phyloP scores from a whole-genome alignment of 768 basidiomycete genomes.

The Steccherinum ochraceum region DNA sequence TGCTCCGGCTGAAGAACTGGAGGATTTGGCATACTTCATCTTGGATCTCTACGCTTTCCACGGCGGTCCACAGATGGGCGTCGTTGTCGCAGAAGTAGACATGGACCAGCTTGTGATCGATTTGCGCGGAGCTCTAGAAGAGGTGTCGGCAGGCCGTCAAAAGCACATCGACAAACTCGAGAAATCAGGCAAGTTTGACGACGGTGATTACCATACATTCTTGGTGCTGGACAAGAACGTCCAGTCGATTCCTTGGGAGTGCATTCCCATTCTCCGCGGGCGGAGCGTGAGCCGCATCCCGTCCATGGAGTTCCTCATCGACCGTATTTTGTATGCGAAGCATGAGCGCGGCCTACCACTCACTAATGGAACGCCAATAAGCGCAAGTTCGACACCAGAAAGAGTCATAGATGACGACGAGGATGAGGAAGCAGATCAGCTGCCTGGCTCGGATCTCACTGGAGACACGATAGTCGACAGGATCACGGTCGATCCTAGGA shows the following conservation, averaged over 20 bases:
- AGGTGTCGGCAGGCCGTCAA: conserved; percentile 36
- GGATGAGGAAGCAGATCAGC: conserved; percentile 6
- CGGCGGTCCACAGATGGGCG: conserved; percentile 50
- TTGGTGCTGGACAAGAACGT: conserved; percentile 86
- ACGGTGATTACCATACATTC: conserved; percentile 72
- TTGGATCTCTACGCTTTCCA: conserved; percentile 93
- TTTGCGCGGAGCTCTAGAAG: conserved; percentile 69
- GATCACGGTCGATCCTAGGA: conserved; percentile 54
- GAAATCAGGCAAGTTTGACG: conserved; percentile 26
- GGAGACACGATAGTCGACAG: conserved; percentile 31
- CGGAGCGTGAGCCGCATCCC: conserved; percentile 91
- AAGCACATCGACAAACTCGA: conserved; percentile 17
- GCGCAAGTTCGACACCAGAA: no score
- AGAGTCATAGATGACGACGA: background rate
- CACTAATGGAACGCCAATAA: background rate
- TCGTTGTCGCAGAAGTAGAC: conserved; percentile 89
- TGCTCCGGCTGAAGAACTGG: conserved; percentile 89
- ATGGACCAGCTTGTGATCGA: conserved; percentile 87
- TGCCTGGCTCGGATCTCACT: conserved; percentile 8
- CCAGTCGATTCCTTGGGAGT: conserved; percentile 94
- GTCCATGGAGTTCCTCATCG: conserved; percentile 79
- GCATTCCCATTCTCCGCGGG: conserved; percentile 77
- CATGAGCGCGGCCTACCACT: conserved; percentile 24
- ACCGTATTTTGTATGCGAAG: conserved; percentile 63
- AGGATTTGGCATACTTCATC: conserved; percentile 91